Evolutionary conservation across 2,329 filamentous ascomycete genomes (phyloP).

Genomic region (Verticillium dahliae): DNA sequence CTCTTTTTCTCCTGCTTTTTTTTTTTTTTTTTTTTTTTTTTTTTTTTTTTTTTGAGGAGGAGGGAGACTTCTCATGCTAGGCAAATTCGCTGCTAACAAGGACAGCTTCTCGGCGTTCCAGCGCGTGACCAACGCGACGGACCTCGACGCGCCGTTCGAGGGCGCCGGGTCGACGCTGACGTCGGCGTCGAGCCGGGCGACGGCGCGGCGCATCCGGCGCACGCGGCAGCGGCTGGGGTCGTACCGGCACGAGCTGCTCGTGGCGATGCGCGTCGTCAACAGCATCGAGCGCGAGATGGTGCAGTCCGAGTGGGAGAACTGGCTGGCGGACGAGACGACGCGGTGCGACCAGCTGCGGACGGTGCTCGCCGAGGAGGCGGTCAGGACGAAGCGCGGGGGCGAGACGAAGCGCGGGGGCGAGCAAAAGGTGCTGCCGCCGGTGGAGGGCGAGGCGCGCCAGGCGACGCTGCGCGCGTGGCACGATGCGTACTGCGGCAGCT

Average conservation of each 20-base stretch:
- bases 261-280: conserved; percentile 86
- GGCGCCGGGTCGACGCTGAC: conserved; percentile 41
- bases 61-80: no score
- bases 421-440: conserved; percentile 24
- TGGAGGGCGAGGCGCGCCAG: conserved; percentile 19
- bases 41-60: no score
- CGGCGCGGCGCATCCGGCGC: conserved; percentile 61
- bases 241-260: conserved; percentile 84
- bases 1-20: no score
- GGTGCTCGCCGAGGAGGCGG: conserved; percentile 30
- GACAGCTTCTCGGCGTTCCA: conserved; percentile 56
- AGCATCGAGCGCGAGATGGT: conserved; percentile 81
- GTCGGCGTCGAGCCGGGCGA: conserved; percentile 42
- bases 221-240: conserved; percentile 77
- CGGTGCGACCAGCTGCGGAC: conserved; percentile 61
- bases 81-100: not conserved
- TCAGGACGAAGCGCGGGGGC: conserved; percentile 3
- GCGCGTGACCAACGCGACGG: conserved; percentile 49
- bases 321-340: conserved; percentile 72
- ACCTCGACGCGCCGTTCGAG: conserved; percentile 51
- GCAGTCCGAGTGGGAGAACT: conserved; percentile 86
- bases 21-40: no score
- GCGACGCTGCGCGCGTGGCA: conserved; percentile 41
- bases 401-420: conserved; percentile 8
- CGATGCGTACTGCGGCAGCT: conserved; percentile 50